Base-by-base conservation (phyloP, 305 asterid species). In the Fraxinus xanthoxyloides region DNA sequence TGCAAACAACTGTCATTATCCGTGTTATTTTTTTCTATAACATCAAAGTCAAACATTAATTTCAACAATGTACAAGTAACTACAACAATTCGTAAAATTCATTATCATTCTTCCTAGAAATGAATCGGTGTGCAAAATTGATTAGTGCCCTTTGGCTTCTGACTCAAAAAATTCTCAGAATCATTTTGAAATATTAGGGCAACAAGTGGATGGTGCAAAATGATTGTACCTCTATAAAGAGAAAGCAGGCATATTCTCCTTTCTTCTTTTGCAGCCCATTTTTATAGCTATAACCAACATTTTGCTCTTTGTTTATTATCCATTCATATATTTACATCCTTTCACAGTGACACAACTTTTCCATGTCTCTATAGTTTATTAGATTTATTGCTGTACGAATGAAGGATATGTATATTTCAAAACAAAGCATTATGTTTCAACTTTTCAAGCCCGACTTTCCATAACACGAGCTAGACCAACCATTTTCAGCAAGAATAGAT, bases 131-230 rank as follows among this genome's bases (percentile, higher is more conserved):
- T 2, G 17, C 17, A 43, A 43, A 63, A 40, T 51, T 9, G 21
- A 77, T 77, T 82, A 77, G 86, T 77, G 83, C 70, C 82, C 19
- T 21, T 15, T 77, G 26, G 63, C 9, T 35, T 35, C 40, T 35
- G 9, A 79, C 79, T 79, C 19, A 75, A 31, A 48, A 81, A 82
- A 83, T 86, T 86, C 89, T 75, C 38, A 61, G 43, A 63, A 80
- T 65, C 76, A 76, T 36, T 86, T 67, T 35, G 61, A 51, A 79
- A 8, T 79, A 72, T 74, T 80, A 72, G 75, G 48, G 78, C 77
- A 31, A 23, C 51, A 73, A 75, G 38, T 34, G 85, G 85, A 85
- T 78, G 86, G 83, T 85, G 86, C 87, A 80, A 84, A 81, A 77
- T 76, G 72, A 76, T 80, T 82, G 81, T 54, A 72, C 81, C 12